A percentile compares a stretch with the other conserved stretches of the same genome.
These are phyloP conservation scores for Metahyphopichia silvanorum DNA, from an alignment of 805 yeast genomes.

Conservation along the genomic window DNA sequence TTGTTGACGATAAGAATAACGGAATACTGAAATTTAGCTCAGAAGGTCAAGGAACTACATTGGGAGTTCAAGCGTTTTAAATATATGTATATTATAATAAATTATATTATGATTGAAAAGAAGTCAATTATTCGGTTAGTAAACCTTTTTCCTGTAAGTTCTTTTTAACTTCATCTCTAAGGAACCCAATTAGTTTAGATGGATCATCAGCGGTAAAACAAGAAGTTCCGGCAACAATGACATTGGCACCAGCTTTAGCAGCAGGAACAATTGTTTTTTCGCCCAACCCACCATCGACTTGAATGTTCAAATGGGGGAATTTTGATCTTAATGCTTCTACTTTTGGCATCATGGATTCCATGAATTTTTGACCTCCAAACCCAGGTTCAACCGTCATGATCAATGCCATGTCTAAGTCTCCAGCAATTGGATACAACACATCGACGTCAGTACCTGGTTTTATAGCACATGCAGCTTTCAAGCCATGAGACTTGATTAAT, in stretches of 20 bases:
- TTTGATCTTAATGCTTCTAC: conserved; percentile 70
- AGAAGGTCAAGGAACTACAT: conserved; percentile 75
- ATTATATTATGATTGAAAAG: neutral
- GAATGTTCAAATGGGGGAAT: conserved; percentile 80
- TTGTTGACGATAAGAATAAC: conserved; percentile 56
- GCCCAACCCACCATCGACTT: conserved; percentile 96
- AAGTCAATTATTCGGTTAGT: conserved; percentile 7
- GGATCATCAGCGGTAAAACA: conserved; percentile 87
- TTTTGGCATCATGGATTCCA: conserved; percentile 95
- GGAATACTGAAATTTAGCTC: conserved; percentile 41
- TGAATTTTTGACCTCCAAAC: conserved; percentile 96
- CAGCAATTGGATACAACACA: conserved; percentile 71
- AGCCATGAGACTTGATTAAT: conserved; percentile 73
- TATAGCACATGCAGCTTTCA: conserved; percentile 91
- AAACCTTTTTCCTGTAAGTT: conserved; percentile 48
- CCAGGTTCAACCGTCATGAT: conserved; percentile 99
- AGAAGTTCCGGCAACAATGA: conserved; percentile 95
- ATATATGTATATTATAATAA: neutral
- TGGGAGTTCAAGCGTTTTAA: conserved; percentile 69
- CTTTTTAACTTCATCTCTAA: conserved; percentile 60
- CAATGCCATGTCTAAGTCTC: conserved; percentile 85
- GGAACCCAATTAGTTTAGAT: conserved; percentile 61
- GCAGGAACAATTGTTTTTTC: conserved; percentile 81
- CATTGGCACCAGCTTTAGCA: conserved; percentile 97
- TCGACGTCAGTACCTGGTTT: conserved; percentile 92